Percentiles rank a stretch among this genome's conserved stretches.
Conservation (phyloP, 1,284 basidiomycete species). For the Phylloboletellus chloephorus region DNA sequence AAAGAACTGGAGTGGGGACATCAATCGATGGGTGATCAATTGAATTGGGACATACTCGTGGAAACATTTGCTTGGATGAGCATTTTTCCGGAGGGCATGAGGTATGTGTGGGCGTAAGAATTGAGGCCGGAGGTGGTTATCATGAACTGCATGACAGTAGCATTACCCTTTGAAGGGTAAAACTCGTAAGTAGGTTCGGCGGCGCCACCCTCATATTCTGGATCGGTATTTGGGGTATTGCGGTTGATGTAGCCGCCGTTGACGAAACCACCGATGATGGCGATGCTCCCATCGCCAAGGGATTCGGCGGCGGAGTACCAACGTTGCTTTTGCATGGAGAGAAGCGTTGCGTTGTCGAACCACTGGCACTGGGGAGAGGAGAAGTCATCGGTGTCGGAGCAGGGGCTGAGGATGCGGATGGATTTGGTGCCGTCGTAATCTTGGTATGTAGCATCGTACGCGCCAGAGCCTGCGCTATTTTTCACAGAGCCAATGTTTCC, state of each 20-base stretch:
- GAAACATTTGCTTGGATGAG: slow-evolving; percentile 84
- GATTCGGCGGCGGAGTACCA: slow-evolving; percentile 89
- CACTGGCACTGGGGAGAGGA: slow-evolving; percentile 59
- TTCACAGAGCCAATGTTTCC: slow-evolving; percentile 54
- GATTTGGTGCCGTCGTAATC: slow-evolving; percentile 63
- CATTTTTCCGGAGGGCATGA: slow-evolving; percentile 80
- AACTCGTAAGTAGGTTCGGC: slow-evolving; percentile 75
- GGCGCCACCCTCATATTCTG: slow-evolving; percentile 56
- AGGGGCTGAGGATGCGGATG: slow-evolving; percentile 75
- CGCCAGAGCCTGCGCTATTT: slow-evolving; percentile 41
- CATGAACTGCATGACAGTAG: slow-evolving; percentile 74
- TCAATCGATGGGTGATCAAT: slow-evolving; percentile 11
- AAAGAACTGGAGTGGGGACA: slow-evolving; percentile 44
- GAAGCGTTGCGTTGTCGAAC: slow-evolving; percentile 64
- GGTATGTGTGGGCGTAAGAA: slow-evolving; percentile 81
- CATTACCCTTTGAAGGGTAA: slow-evolving; percentile 61
- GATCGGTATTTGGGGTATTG: slow-evolving; percentile 66
- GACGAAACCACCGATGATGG: slow-evolving; percentile 75
- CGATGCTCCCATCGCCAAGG: slow-evolving; percentile 62
- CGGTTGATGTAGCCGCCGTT: slow-evolving; percentile 89
- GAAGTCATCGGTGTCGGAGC: slow-evolving; percentile 50
- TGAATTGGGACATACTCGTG: slow-evolving; percentile 47
- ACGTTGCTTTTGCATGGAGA: slow-evolving; percentile 72
- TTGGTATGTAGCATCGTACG: slow-evolving; percentile 55
- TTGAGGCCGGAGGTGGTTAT: slow-evolving; percentile 83